A percentile compares a stretch with the other conserved stretches of the same genome.
These are phyloP conservation scores for Stephania yunnanensis DNA, from an alignment of 164 flowering plant genomes.

Conservation along the genomic window DNA sequence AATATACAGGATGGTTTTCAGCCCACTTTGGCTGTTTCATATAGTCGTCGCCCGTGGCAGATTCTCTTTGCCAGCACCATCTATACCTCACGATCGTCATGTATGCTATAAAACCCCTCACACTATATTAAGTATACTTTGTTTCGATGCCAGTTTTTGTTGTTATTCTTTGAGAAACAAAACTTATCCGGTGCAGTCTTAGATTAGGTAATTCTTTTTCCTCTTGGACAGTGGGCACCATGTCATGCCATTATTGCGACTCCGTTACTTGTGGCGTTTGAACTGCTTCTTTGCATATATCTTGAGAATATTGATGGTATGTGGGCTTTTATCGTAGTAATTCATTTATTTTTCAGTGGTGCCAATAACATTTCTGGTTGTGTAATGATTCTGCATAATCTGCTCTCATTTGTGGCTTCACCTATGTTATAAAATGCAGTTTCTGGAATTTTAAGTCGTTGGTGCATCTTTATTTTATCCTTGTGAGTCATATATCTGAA, in stretches of 20 bases:
- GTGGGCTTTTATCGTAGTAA: slow-evolving; percentile 2
- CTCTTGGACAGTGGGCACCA: slow-evolving; percentile 83
- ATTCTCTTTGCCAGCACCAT: slow-evolving; percentile 91
- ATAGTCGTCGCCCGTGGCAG: slow-evolving; percentile 86
- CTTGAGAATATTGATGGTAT: slow-evolving; percentile 77
- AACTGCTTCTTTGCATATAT: slow-evolving; percentile 83
- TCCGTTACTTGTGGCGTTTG: slow-evolving; percentile 85
- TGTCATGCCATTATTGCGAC: slow-evolving; percentile 88
- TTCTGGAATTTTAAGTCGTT: not conserved
- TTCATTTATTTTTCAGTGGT: not conserved
- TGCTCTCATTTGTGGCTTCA: not conserved
- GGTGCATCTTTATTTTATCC: not conserved
- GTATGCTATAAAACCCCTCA: slow-evolving; percentile 31
- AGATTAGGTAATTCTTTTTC: slow-evolving; percentile 9
- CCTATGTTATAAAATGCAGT: not conserved
- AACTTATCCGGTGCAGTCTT: not conserved
- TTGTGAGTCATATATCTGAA: not conserved
- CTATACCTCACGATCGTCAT: slow-evolving; percentile 80
- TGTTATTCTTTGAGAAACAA: not conserved
- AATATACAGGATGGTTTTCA: slow-evolving; percentile 62
- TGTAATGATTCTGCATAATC: not conserved
- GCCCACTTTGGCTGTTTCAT: slow-evolving; percentile 86
- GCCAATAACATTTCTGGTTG: not conserved
- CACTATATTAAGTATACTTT: not conserved
- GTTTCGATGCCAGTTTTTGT: not conserved